A percentile compares a stretch with the other conserved stretches of the same genome.
Conservation (phyloP, 139 green algal genomes). For the Micromonas pusilla region DNA sequence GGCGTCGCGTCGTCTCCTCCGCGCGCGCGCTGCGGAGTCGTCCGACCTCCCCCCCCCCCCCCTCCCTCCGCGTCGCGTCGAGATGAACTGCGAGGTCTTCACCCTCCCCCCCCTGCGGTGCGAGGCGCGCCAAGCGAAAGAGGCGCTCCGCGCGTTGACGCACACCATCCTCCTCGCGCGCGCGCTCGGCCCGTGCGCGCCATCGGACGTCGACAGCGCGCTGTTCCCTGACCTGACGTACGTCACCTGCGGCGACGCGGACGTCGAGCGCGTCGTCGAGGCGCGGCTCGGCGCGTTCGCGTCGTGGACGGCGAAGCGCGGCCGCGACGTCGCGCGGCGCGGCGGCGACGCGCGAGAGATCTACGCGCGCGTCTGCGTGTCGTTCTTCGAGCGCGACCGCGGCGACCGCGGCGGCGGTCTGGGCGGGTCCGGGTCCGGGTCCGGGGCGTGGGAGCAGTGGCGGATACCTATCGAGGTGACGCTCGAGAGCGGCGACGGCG, state of each 20-base stretch:
- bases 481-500: neutral
- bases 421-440: slow-evolving; percentile 46
- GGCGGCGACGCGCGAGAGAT: slow-evolving; percentile 30
- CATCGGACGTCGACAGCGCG: slow-evolving; percentile 73
- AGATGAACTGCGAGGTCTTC: neutral
- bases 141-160: slow-evolving; percentile 43
- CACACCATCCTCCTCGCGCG: slow-evolving; percentile 93
- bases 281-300: slow-evolving; percentile 58
- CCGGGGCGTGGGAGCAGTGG: slow-evolving; percentile 87
- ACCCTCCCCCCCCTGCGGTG: slow-evolving; percentile 2
- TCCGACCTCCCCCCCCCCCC: neutral
- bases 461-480: slow-evolving; percentile 31
- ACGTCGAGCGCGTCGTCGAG: slow-evolving; percentile 59
- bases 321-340: too few relatives aligned
- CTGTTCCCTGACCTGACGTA: slow-evolving; percentile 92
- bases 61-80: neutral
- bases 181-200: slow-evolving; percentile 71
- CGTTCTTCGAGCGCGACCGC: slow-evolving; percentile 4
- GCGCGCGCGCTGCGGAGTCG: neutral
- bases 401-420: neutral
- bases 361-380: slow-evolving; percentile 40
- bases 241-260: slow-evolving; percentile 63
- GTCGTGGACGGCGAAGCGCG: slow-evolving; percentile 49
- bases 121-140: neutral
- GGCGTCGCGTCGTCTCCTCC: neutral